phyloP scores from a whole-genome alignment of 2,329 filamentous ascomycete species.

The Phialophora macrospora region DNA sequence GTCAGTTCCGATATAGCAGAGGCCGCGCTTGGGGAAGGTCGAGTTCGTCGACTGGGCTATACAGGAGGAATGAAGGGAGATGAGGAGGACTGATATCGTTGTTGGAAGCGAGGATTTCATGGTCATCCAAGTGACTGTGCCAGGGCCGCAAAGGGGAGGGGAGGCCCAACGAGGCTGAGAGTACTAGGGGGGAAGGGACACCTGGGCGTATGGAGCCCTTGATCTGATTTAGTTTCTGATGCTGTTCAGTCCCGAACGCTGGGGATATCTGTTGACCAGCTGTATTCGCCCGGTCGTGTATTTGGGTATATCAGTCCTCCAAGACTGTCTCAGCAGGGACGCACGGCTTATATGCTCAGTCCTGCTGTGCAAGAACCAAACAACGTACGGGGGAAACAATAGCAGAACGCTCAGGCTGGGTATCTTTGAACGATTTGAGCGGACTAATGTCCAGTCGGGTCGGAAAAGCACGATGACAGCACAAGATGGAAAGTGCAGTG shows the following conservation, averaged over 20 bases:
- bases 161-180: neutral
- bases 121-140: neutral
- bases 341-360: neutral
- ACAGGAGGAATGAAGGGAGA: neutral
- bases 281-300: neutral
- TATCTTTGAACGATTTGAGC: neutral
- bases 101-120: constrained; percentile 11
- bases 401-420: neutral
- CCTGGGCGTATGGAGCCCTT: neutral
- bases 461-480: neutral
- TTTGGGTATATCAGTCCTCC: neutral
- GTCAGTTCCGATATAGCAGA: constrained; percentile 67
- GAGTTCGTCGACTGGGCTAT: constrained; percentile 13
- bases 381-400: neutral
- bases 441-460: neutral
- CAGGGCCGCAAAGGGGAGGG: too few species aligned
- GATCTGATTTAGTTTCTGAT: neutral
- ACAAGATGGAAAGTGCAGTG: neutral
- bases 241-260: neutral
- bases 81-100: neutral
- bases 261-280: neutral
- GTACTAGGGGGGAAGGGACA: neutral
- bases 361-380: neutral
- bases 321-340: neutral
- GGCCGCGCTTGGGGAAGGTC: constrained; percentile 66